These are phyloP conservation scores for Brassica nigra DNA, from an alignment of 345 rosid species.

Conservation along the genomic window DNA sequence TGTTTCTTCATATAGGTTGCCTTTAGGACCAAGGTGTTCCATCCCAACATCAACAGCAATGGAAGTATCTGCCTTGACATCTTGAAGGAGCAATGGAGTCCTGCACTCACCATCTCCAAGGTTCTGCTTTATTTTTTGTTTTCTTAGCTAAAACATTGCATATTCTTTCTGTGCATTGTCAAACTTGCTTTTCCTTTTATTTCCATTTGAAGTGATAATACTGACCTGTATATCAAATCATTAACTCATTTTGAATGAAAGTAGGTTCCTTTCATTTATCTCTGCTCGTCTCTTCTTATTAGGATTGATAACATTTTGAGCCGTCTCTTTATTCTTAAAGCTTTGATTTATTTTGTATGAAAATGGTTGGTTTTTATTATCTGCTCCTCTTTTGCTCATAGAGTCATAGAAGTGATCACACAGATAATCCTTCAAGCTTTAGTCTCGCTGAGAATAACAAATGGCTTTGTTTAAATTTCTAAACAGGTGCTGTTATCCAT, in stretches of 20 bases:
- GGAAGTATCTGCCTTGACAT: constrained; percentile 97
- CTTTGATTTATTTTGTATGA: neutral
- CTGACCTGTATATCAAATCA: neutral
- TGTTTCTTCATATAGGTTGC: constrained; percentile 6
- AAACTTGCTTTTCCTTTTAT: neutral
- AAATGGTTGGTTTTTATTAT: neutral
- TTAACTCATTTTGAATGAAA: neutral
- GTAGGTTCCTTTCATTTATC: neutral
- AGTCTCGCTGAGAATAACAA: neutral
- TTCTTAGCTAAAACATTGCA: neutral
- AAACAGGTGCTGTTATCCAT: constrained; percentile 83
- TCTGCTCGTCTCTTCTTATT: neutral
- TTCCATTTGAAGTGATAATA: neutral
- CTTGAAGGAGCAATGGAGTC: constrained; percentile 99
- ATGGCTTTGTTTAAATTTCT: neutral
- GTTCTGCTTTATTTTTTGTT: constrained; percentile 35
- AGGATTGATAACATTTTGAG: neutral
- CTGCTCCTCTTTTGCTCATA: neutral
- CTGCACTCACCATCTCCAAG: constrained; percentile 94
- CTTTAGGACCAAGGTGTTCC: constrained; percentile 91
- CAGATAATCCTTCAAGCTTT: neutral
- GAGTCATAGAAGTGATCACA: neutral
- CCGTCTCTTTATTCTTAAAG: neutral
- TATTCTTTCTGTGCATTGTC: neutral
- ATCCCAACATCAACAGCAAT: constrained; percentile 92